Evolutionary conservation across 176 grass and related monocot genomes (phyloP), one percentile per base, ranked within the genome.

Genomic region (Oryza nivara): DNA sequence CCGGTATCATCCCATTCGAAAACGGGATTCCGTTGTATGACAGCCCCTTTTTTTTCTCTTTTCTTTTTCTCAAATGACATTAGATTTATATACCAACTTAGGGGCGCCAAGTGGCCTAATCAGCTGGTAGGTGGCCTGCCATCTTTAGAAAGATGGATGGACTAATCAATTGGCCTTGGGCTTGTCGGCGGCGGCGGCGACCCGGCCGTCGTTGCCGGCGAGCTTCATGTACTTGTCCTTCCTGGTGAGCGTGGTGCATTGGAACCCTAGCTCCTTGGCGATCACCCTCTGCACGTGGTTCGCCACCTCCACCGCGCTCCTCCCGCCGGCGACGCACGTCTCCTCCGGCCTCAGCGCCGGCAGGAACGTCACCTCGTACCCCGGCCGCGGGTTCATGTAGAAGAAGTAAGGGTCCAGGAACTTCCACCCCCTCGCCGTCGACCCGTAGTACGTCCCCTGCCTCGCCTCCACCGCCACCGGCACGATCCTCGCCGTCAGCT

Each of bases 171-270:
- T 23, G 20, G 2, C 20, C 58, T 80, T 81, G n/a, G 74, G 45
- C 20, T 68, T 43, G 40, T 26, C 75, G 67, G n/a, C 35, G 46
- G 11, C 75, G 67, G n/a, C 35, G 46, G 11, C 48, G 25, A 84
- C 74, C 3, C 51, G 82, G 43, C 89, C 94, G 54, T 94, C 94
- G 72, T 86, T 92, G 11, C 92, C 85, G 5, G 85, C 92, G 23
- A 97, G 89, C 87, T 75, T 97, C 87, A 83, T 85, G 85, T 97
- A 97, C 83, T 94, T 97, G 32, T 97, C 94, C 81, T 92, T 90
- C 85, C 89, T 82, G 3, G 92, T 97, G 13, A 97, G 80, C 41
- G 12, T 7, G 1, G 94, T 94, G 67, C 92, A 85, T 30, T 90
- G 11, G 51, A 90, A 97, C 1, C 92, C 87, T 1, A 97, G 85